Percentiles rank a stretch among this genome's conserved stretches.
These are phyloP conservation scores for Calonectria ilicicola DNA, from an alignment of 2,329 filamentous ascomycete species.

Conservation along the genomic window DNA sequence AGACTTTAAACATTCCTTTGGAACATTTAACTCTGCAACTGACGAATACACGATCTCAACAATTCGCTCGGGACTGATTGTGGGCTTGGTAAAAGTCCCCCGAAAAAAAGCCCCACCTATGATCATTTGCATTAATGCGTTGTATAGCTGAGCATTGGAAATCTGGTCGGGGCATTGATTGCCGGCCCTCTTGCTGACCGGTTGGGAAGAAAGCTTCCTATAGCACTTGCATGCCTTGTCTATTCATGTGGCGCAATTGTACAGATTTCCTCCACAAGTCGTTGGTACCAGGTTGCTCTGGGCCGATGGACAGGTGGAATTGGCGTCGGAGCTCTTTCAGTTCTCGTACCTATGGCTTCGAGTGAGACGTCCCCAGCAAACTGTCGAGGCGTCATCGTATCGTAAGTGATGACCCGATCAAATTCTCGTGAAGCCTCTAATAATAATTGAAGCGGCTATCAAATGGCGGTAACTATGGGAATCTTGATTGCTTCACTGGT, in stretches of 20 bases:
- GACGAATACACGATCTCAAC: neutral
- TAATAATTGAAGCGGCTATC: neutral
- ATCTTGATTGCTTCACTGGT: neutral
- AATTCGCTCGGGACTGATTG: neutral
- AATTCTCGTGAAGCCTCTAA: neutral
- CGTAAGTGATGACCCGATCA: neutral
- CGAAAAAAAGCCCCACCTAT: too few species aligned
- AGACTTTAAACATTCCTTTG: neutral
- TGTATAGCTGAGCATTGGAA: neutral
- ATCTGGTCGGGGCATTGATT: neutral
- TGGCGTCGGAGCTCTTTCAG: neutral
- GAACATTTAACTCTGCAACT: neutral
- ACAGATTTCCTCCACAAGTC: neutral
- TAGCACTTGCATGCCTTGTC: neutral
- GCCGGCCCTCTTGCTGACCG: neutral
- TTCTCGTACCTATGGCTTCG: neutral
- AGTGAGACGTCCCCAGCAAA: neutral
- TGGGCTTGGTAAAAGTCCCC: neutral
- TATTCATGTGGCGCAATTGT: neutral
- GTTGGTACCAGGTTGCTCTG: neutral
- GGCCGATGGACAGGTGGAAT: neutral
- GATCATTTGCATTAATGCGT: neutral
- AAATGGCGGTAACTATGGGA: neutral
- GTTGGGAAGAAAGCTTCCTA: neutral
- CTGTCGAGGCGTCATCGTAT: neutral